phyloP scores from a whole-genome alignment of 441 rosid species.

The Mallotus japonicus region DNA sequence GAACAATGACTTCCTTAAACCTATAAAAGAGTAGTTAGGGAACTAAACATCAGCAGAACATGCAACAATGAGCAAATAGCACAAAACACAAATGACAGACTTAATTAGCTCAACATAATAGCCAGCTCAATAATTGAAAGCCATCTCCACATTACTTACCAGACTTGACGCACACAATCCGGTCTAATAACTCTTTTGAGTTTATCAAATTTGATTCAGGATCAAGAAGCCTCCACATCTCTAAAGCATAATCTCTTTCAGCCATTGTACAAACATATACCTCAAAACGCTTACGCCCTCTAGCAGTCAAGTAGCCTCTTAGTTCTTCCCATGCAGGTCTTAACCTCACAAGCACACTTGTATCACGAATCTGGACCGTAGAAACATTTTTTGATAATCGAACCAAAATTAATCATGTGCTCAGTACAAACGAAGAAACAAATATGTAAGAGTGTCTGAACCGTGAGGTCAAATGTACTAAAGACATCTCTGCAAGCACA shows the following conservation, averaged over 20 bases:
- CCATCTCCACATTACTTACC: constrained; percentile 47
- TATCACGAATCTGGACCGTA: constrained; percentile 73
- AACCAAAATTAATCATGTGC: constrained; percentile 13
- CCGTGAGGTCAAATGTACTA: neutral
- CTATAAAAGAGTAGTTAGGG: constrained; percentile 34
- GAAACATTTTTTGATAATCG: constrained; percentile 18
- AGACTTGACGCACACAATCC: constrained; percentile 94
- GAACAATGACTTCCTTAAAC: constrained; percentile 72
- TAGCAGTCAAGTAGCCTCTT: constrained; percentile 87
- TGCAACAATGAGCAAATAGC: neutral
- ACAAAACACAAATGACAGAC: constrained; percentile 19
- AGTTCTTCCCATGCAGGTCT: constrained; percentile 99
- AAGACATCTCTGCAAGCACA: constrained; percentile 2
- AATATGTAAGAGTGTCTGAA: neutral
- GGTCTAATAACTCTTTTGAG: constrained; percentile 69
- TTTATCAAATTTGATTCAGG: constrained; percentile 90
- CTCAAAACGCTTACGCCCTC: constrained; percentile 97
- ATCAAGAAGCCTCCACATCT: constrained; percentile 99
- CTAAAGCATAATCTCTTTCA: constrained; percentile 95
- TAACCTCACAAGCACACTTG: constrained; percentile 99
- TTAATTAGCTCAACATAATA: constrained; percentile 1
- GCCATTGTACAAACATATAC: constrained; percentile 99
- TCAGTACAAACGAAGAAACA: constrained; percentile 1
- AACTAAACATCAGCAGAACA: constrained; percentile 18
- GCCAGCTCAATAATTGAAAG: constrained; percentile 16